Percentiles rank a stretch among this genome's conserved stretches.
phyloP scores from a whole-genome alignment of 1,139 yeast genomes.

The Nakaseomyces uthaithaninus region DNA sequence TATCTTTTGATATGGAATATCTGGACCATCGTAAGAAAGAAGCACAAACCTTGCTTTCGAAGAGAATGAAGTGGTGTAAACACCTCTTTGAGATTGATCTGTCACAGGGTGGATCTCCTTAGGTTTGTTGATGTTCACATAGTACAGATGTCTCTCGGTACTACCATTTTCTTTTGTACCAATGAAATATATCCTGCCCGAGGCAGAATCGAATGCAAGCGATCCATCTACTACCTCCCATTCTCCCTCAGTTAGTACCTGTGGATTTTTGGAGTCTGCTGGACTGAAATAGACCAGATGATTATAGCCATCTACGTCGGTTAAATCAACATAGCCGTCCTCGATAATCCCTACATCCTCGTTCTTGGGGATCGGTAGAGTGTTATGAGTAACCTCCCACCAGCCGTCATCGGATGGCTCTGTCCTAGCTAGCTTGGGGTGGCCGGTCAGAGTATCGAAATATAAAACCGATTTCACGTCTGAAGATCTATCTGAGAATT shows the following conservation, averaged over 20 bases:
- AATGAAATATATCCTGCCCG: conserved; percentile 55
- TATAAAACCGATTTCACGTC: conserved; percentile 51
- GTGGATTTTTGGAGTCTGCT: conserved; percentile 42
- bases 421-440: conserved; percentile 37
- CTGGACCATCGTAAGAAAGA: conserved; percentile 57
- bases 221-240: conserved; percentile 71
- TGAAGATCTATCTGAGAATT: conserved; percentile 68
- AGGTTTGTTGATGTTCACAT: conserved; percentile 39
- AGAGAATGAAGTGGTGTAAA: conserved; percentile 60
- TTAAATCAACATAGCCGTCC: conserved; percentile 68
- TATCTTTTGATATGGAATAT: conserved; percentile 56
- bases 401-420: conserved; percentile 46
- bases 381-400: conserved; percentile 79
- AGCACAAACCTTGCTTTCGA: conserved; percentile 57
- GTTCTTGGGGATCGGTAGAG: conserved; percentile 61
- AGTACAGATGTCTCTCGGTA: conserved; percentile 53
- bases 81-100: conserved; percentile 50
- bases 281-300: conserved; percentile 68
- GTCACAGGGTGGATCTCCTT: conserved; percentile 44
- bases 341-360: conserved; percentile 33
- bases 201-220: conserved; percentile 48
- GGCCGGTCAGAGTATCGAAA: conserved; percentile 37
- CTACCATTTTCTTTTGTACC: conserved; percentile 52
- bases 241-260: conserved; percentile 48
- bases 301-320: conserved; percentile 54